These are phyloP conservation scores for Tetrastigma voinierianum DNA, from an alignment of 164 flowering plant species.

Conservation along the genomic window DNA sequence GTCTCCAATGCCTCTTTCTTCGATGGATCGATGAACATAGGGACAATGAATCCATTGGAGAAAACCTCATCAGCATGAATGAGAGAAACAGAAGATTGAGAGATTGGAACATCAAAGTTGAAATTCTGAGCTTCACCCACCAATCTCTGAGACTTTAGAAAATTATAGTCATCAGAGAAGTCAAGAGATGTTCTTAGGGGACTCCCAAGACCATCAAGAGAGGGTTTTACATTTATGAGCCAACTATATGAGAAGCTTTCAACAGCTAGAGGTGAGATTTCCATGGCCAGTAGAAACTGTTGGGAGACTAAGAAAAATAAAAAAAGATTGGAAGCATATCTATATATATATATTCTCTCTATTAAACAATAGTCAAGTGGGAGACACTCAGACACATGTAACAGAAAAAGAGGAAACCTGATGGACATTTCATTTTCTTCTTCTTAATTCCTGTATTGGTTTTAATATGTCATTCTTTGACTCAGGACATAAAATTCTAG, in stretches of 20 bases:
- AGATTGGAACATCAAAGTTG: constrained; percentile 25
- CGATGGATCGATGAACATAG: constrained; percentile 22
- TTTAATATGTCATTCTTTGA: not conserved
- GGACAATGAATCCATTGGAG: constrained; percentile 44
- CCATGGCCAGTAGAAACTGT: constrained; percentile 10
- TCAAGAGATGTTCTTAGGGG: constrained; percentile 14
- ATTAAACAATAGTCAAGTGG: constrained; percentile 6
- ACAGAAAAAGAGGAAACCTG: not conserved
- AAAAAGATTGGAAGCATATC: constrained; percentile 5
- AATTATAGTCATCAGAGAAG: not conserved
- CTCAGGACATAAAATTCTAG: no score
- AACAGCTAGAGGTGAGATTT: constrained; percentile 23
- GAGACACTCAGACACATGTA: constrained; percentile 15
- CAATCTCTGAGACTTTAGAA: constrained; percentile 9
- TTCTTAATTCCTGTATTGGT: no score
- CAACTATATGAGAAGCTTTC: constrained; percentile 37
- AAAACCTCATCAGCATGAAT: constrained; percentile 58
- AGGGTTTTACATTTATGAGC: constrained; percentile 14
- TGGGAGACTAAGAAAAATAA: not conserved
- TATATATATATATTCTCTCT: constrained; percentile 4
- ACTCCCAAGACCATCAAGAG: constrained; percentile 7
- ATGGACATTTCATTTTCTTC: not conserved
- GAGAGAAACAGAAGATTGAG: constrained; percentile 17
- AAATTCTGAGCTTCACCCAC: constrained; percentile 27
- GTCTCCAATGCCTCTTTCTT: not conserved